Conservation (phyloP, 2,329 filamentous ascomycete species). For the Pseudogymnoascus verrucosus region DNA sequence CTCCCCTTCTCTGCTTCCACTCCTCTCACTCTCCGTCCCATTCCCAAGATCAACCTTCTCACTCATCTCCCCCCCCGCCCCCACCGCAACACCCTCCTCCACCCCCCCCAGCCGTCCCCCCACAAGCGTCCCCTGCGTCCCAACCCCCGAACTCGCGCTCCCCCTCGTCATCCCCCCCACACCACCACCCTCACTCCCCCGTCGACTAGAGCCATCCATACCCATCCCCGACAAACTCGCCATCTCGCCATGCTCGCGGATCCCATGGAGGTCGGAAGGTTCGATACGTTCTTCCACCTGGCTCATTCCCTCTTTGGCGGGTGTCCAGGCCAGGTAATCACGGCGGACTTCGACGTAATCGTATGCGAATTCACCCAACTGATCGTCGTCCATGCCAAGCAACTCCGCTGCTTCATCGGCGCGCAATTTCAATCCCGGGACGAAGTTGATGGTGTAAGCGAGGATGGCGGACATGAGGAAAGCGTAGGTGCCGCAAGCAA, state of each 20-base stretch:
- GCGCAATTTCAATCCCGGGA: constrained; percentile 72
- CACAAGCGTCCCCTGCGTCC: background rate
- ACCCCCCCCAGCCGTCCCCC: background rate
- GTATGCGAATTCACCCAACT: constrained; percentile 84
- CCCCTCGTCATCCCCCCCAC: background rate
- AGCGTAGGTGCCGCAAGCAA: constrained; percentile 56
- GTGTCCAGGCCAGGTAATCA: constrained; percentile 83
- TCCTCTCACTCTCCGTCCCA: background rate
- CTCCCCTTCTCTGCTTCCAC: background rate
- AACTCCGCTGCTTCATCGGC: constrained; percentile 76
- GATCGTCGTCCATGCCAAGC: constrained; percentile 82
- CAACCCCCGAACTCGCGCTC: background rate
- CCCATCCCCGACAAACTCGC: background rate
- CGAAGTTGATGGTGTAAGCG: constrained; percentile 64
- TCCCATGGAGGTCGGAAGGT: constrained; percentile 62
- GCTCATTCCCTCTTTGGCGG: constrained; percentile 56
- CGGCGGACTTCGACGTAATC: constrained; percentile 84
- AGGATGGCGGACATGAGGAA: constrained; percentile 68
- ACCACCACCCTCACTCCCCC: background rate
- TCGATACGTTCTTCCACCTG: constrained; percentile 46
- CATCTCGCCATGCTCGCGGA: constrained; percentile 61
- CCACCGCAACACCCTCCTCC: background rate
- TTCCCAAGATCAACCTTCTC: background rate
- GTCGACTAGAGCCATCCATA: background rate
- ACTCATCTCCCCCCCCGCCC: background rate